phyloP scores from a whole-genome alignment of 495 filamentous ascomycete genomes.

The Penicillium psychrofluorescens region DNA sequence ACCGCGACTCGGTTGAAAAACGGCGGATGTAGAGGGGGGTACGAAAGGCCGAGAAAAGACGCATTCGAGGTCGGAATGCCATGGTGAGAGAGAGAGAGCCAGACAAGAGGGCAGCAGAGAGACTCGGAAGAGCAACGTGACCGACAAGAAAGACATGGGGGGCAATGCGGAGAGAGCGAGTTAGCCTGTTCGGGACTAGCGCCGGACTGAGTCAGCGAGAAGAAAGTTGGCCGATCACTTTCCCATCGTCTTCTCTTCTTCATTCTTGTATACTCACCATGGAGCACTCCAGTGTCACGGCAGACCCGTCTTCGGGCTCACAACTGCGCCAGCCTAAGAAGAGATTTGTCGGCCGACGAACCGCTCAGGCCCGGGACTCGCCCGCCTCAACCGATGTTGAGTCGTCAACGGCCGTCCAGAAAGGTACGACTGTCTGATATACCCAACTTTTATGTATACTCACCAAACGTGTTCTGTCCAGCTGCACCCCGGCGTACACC shows the following conservation, averaged over 20 bases:
- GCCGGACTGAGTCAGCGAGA: slow-evolving; percentile 3
- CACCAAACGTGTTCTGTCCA: not conserved
- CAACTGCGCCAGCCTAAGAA: slow-evolving; percentile 55
- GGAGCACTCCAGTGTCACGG: slow-evolving; percentile 4
- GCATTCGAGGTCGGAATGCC: slow-evolving; percentile 12
- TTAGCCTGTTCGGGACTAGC: slow-evolving; percentile 13
- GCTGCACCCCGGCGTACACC: slow-evolving; percentile 59
- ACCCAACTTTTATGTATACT: too few species aligned
- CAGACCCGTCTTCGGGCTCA: slow-evolving; percentile 2
- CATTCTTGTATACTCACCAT: slow-evolving; percentile 1
- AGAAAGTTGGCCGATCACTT: slow-evolving; percentile 4
- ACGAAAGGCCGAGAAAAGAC: slow-evolving; percentile 27
- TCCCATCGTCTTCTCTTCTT: not conserved
- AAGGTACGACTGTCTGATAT: slow-evolving; percentile 16
- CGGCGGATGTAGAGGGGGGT: slow-evolving; percentile 19
- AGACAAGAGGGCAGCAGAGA: not conserved
- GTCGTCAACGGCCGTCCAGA: slow-evolving; percentile 49
- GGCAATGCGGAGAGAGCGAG: slow-evolving; percentile 18
- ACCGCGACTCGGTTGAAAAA: slow-evolving; percentile 40
- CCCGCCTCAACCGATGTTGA: slow-evolving; percentile 48
- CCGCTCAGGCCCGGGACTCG: slow-evolving; percentile 47
- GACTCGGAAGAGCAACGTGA: not conserved
- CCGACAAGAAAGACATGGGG: not conserved
- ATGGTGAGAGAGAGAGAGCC: slow-evolving; percentile 8
- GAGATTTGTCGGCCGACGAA: slow-evolving; percentile 69